A percentile compares a stretch with the other conserved stretches of the same genome.
Conservation (phyloP, 73 alveolate genomes). For the Uronychia setigera region DNA sequence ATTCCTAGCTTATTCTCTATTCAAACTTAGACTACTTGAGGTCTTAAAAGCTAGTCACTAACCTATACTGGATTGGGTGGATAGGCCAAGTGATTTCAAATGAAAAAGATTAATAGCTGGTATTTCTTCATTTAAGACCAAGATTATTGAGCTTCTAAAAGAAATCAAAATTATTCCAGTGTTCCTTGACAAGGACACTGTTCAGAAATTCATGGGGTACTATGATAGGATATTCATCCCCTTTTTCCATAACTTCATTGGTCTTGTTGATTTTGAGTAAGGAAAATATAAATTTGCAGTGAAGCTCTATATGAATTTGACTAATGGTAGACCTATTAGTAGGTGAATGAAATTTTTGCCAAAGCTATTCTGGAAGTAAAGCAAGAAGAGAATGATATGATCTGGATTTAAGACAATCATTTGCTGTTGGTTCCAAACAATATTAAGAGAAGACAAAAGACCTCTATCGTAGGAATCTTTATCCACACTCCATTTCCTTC, state of each 20-base stretch:
- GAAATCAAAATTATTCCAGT: constrained; percentile 47
- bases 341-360: constrained; percentile 35
- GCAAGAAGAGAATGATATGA: constrained; percentile 35
- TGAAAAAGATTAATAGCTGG: constrained; percentile 9
- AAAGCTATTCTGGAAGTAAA: constrained; percentile 17
- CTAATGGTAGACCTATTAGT: constrained; percentile 36
- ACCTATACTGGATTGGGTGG: constrained; percentile 49
- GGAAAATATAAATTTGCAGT: neutral
- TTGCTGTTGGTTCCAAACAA: constrained; percentile 60
- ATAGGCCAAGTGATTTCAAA: constrained; percentile 26
- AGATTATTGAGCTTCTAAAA: constrained; percentile 47
- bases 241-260: constrained; percentile 60
- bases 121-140: no score
- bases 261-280: constrained; percentile 57
- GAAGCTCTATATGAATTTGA: constrained; percentile 16
- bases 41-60: neutral
- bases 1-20: neutral
- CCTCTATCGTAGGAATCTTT: constrained; percentile 62
- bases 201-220: constrained; percentile 28
- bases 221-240: constrained; percentile 56
- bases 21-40: neutral
- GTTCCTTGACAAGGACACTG: constrained; percentile 31
- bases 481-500: constrained; percentile 75
- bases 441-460: constrained; percentile 32
- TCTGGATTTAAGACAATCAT: constrained; percentile 73